These are phyloP conservation scores for Syzygium grande DNA, from an alignment of 345 rosid genomes.

Conservation along the genomic window DNA sequence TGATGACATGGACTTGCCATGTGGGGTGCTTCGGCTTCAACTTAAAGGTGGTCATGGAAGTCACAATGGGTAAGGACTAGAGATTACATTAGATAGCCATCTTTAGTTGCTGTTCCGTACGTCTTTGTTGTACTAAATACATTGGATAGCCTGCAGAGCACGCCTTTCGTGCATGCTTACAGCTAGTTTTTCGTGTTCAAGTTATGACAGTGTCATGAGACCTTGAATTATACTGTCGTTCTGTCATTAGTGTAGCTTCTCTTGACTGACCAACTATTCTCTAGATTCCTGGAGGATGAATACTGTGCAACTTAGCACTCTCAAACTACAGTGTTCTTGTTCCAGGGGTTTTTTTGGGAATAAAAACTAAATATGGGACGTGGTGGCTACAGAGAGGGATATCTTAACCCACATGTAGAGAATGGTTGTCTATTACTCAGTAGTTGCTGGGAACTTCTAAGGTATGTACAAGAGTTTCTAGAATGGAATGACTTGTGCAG, in stretches of 20 bases:
- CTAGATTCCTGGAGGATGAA: not conserved
- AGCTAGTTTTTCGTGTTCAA: not conserved
- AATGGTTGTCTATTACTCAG: not conserved
- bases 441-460: not conserved
- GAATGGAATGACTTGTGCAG: not conserved
- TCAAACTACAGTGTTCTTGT: not conserved
- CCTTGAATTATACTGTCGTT: not conserved
- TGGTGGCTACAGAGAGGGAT: not conserved
- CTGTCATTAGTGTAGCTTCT: not conserved
- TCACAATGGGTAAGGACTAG: conserved; percentile 63
- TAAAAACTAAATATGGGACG: not conserved
- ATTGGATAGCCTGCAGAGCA: not conserved
- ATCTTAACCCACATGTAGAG: not conserved
- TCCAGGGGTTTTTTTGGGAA: not conserved
- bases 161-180: not conserved
- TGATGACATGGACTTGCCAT: conserved; percentile 77
- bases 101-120: not conserved
- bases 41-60: conserved; percentile 79
- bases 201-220: not conserved
- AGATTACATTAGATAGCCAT: not conserved
- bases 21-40: conserved; percentile 91
- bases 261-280: not conserved
- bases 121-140: not conserved
- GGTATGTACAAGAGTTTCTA: not conserved
- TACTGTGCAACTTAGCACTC: not conserved